Base-by-base conservation (phyloP, 2,329 filamentous ascomycete species). In the Fusarium ramigenum region DNA sequence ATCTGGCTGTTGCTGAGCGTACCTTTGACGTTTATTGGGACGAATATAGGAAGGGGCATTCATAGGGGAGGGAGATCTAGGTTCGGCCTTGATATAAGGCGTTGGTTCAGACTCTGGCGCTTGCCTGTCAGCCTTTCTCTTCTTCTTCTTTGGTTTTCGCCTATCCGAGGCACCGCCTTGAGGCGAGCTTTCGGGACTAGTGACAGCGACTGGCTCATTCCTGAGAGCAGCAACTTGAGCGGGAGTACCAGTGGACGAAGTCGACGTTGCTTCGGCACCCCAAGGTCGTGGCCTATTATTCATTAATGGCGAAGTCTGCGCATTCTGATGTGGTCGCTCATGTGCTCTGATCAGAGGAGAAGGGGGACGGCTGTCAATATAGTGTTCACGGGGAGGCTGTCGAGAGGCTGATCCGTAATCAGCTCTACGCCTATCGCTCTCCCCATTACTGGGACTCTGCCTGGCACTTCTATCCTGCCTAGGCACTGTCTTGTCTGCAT, bases 271-370 rank as follows among this genome's bases (percentile, higher is more conserved):
- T 34, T 75, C 69, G 28, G 60, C 69, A 46, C 39, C 64, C 21
- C 57, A 57, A 25, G 60, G 70, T n/a, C 62, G 72, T 50, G 72
- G 72, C 82, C 85, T 70, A 81, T 84, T 81, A 79, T 84, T 82
- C 75, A 88, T 84, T 83, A 92, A 79, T 72, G 87, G 84, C 80
- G 92, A 87, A 72, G 90, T 90, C 78, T 93, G 92, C 54, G 91
- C 90, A 60, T 93, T 93, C 58, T 93, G 93, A 78, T 92, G 84
- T 40, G 91, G 91, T 57, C 91, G 89, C 77, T 95, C 91, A 79
- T 95, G 92, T 75, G 91, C 91, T 78, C 91, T 90, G 76, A 95
- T 86, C 65, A 95, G 84, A 59, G 91, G 90, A 70, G 92, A 87
- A 58, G 88, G 83, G 73, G 80, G 85, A 75, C 77, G 80, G 50